These are phyloP conservation scores for Penicillium capsulatum DNA, from an alignment of 2,329 filamentous ascomycete genomes.

Conservation along the genomic window DNA sequence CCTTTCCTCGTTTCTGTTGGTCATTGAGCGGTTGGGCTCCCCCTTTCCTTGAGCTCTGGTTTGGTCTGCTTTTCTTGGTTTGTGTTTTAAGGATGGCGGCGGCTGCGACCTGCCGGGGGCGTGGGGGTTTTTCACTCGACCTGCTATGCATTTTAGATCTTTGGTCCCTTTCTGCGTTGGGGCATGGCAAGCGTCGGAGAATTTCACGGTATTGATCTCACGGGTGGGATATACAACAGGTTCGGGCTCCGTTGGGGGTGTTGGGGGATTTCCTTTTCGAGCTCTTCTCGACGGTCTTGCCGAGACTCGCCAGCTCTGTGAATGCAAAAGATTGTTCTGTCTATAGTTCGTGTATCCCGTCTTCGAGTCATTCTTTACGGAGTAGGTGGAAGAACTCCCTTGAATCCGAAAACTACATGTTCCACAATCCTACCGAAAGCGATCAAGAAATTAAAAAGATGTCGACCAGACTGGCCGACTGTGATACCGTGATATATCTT, in stretches of 20 bases:
- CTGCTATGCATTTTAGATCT: conserved; percentile 32
- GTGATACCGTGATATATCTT: too few species aligned
- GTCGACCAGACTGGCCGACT: too few species aligned
- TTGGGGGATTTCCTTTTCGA: conserved; percentile 39
- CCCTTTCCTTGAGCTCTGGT: conserved; percentile 16
- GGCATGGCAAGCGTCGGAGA: conserved; percentile 38
- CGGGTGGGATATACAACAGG: conserved; percentile 38
- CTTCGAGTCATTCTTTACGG: too few species aligned
- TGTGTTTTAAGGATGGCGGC: conserved; percentile 16
- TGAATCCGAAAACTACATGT: too few species aligned
- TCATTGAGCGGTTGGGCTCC: conserved; percentile 18
- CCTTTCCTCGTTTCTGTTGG: conserved; percentile 19
- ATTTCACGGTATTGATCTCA: conserved; percentile 38
- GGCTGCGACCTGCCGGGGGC: conserved; percentile 9
- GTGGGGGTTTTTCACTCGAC: conserved; percentile 17
- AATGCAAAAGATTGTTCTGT: conserved; percentile 33
- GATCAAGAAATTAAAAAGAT: too few species aligned
- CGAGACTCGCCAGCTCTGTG: conserved; percentile 27
- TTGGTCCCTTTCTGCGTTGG: conserved; percentile 33
- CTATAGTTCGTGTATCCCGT: conserved; percentile 15
- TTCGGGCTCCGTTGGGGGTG: conserved; percentile 38
- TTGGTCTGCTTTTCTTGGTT: conserved; percentile 11
- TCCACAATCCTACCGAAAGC: too few species aligned
- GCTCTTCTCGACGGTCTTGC: conserved; percentile 27
- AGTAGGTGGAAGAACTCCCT: too few species aligned